A percentile compares a stretch with the other conserved stretches of the same genome.
Evolutionary conservation across 1,284 basidiomycete genomes (phyloP).

Genomic region (Puccinia hordei): DNA sequence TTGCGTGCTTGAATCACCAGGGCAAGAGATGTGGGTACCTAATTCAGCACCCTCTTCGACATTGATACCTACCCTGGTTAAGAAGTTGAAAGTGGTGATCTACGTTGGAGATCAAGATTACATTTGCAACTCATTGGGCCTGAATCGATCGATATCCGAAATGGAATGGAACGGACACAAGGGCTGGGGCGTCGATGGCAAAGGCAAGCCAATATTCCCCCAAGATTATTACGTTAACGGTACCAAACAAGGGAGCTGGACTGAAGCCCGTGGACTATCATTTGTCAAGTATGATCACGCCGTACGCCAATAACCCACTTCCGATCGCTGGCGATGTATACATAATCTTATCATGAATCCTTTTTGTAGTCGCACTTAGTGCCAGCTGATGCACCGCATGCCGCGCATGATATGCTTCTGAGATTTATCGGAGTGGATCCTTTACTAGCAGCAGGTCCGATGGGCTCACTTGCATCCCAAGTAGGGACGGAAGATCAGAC

Average conservation of each 20-base stretch:
- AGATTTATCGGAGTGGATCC: slow-evolving; percentile 91
- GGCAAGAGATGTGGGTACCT: slow-evolving; percentile 52
- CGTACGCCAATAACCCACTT: slow-evolving; percentile 14
- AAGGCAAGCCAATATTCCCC: neutral
- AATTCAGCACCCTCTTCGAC: slow-evolving; percentile 72
- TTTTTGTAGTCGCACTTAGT: slow-evolving; percentile 62
- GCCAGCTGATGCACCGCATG: slow-evolving; percentile 82
- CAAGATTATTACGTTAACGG: slow-evolving; percentile 75
- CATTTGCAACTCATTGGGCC: slow-evolving; percentile 67
- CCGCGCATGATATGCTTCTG: slow-evolving; percentile 95
- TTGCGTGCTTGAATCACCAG: neutral
- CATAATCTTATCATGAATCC: neutral
- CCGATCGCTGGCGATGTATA: neutral
- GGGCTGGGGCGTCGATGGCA: slow-evolving; percentile 68
- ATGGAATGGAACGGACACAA: slow-evolving; percentile 42
- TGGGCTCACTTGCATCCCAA: slow-evolving; percentile 71
- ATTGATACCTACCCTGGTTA: slow-evolving; percentile 76
- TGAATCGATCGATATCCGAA: slow-evolving; percentile 46
- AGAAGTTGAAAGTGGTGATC: slow-evolving; percentile 77
- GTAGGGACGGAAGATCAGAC: slow-evolving; percentile 70
- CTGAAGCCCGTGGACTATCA: slow-evolving; percentile 81
- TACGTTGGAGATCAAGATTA: slow-evolving; percentile 95
- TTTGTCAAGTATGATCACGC: slow-evolving; percentile 65
- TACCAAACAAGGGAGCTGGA: slow-evolving; percentile 84
- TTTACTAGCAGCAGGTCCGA: slow-evolving; percentile 71